Conservation (phyloP, 441 rosid species). For the Eutrema salsugineum region DNA sequence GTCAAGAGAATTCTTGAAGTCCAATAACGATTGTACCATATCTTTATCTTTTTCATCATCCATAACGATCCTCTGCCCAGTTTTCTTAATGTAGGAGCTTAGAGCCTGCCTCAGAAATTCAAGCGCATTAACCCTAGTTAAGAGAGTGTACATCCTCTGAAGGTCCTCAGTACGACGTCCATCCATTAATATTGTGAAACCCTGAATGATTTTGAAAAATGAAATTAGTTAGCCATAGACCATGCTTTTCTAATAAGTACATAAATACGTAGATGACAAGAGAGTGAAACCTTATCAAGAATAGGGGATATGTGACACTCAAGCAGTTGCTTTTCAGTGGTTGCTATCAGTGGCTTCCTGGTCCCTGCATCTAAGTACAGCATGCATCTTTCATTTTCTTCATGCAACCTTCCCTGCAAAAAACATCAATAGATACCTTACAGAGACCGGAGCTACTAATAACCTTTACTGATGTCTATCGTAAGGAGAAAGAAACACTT, state of each 20-base stretch:
- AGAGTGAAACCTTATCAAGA: conserved; percentile 73
- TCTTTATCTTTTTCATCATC: conserved; percentile 96
- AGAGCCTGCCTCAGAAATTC: conserved; percentile 80
- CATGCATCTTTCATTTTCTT: conserved; percentile 87
- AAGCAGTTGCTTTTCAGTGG: conserved; percentile 83
- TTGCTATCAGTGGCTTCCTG: conserved; percentile 72
- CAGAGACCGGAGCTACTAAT: neutral
- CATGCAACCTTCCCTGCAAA: conserved; percentile 73
- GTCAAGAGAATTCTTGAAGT: conserved; percentile 78
- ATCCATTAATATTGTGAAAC: conserved; percentile 81
- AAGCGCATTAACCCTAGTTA: conserved; percentile 68
- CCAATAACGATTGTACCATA: conserved; percentile 77
- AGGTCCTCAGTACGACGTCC: conserved; percentile 83
- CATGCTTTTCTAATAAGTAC: conserved; percentile 2
- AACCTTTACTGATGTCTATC: neutral
- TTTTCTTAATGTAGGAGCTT: conserved; percentile 61
- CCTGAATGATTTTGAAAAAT: conserved; percentile 38
- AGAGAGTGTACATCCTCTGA: conserved; percentile 65
- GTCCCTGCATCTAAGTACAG: conserved; percentile 78
- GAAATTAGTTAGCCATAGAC: conserved; percentile 4
- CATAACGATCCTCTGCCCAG: conserved; percentile 75
- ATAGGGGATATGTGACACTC: conserved; percentile 75
- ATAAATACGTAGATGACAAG: neutral
- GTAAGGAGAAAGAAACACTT: neutral
- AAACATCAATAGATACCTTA: conserved; percentile 9